Base-by-base conservation (phyloP, 1,139 yeast species). In the Kodamaea alishanica region DNA sequence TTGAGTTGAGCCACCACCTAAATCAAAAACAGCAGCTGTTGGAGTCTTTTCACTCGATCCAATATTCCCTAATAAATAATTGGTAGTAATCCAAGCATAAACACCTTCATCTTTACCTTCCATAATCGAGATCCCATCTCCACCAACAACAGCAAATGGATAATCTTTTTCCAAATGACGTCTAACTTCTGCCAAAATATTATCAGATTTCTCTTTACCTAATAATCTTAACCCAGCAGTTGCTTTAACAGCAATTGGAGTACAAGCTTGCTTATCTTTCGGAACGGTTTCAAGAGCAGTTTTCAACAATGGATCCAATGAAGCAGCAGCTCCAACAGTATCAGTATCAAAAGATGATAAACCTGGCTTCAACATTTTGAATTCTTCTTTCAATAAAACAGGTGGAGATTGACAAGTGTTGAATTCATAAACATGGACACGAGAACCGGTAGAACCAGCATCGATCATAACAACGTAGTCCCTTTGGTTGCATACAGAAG, bases 1-100 rank as follows among this genome's bases (percentile, higher is more conserved):
- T 66, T 92, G 99, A 8, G 98, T 92, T 5, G 97, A 89, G 6
- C 97, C 98, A 51, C 99, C 99, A 51, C 99, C 99, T 47, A 92
- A 78, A 60, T 92, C 99, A 58, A 92, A 92, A 9, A 92, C 95
- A 6, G 97, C 98, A 37, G 96, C 96, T 8, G 98, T 92, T 26
- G 92, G 86, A 25, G 66, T 61, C 62, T 80, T 79, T 35, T 78
- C 83, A 15, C 77, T 63, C 24, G 81, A 67, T 24, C 97, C 97
- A 58, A 92, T 88, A 64, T 90, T 90, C 31, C 97, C 97, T 50
- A 92, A 75, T 48, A 92, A 70, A 61, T 82, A 92, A 68, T 92
- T 92, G 38, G 97, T 83, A 28, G 98, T 92, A 59, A 92, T 84
- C 99, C 99, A 92, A 1, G 98, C 98, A 56, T 80, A 92, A n/a